Conservation (phyloP, 257 asterid species). For the Leonotis leonurus region DNA sequence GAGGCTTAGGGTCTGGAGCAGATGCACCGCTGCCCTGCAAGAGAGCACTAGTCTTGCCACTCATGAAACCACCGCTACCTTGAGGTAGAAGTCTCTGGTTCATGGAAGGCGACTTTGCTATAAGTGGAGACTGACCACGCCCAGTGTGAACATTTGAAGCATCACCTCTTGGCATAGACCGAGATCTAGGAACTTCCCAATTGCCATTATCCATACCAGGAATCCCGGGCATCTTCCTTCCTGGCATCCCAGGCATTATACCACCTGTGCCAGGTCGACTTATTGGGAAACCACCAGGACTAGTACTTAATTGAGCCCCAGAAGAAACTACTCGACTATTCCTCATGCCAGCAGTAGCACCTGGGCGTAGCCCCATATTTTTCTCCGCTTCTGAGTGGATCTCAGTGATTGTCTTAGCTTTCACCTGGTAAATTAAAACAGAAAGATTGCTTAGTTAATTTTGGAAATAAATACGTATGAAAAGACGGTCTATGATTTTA, state of each 20-base stretch:
- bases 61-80: slow-evolving; percentile 53
- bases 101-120: slow-evolving; percentile 48
- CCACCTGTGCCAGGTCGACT: slow-evolving; percentile 87
- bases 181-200: slow-evolving; percentile 84
- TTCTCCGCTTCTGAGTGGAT: slow-evolving; percentile 95
- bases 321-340: slow-evolving; percentile 45
- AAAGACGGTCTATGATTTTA: slow-evolving; percentile 9
- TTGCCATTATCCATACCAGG: slow-evolving; percentile 77
- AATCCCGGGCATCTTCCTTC: slow-evolving; percentile 85
- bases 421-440: slow-evolving; percentile 40
- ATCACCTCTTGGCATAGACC: slow-evolving; percentile 75
- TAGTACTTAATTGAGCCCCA: slow-evolving; percentile 49
- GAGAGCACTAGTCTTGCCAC: slow-evolving; percentile 68
- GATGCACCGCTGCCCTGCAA: slow-evolving; percentile 57
- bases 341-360: slow-evolving; percentile 84
- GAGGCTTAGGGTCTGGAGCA: slow-evolving; percentile 37
- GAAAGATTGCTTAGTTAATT: no score
- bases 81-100: slow-evolving; percentile 66
- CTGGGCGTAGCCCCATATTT: slow-evolving; percentile 92
- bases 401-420: slow-evolving; percentile 90
- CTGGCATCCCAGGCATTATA: slow-evolving; percentile 99
- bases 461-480: no score
- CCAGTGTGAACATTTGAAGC: slow-evolving; percentile 39
- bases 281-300: slow-evolving; percentile 62
- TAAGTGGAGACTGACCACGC: slow-evolving; percentile 46